Evolutionary conservation across 192 early-diverging fungal species (phyloP).

Genomic region (Cladochytrium replicatum): DNA sequence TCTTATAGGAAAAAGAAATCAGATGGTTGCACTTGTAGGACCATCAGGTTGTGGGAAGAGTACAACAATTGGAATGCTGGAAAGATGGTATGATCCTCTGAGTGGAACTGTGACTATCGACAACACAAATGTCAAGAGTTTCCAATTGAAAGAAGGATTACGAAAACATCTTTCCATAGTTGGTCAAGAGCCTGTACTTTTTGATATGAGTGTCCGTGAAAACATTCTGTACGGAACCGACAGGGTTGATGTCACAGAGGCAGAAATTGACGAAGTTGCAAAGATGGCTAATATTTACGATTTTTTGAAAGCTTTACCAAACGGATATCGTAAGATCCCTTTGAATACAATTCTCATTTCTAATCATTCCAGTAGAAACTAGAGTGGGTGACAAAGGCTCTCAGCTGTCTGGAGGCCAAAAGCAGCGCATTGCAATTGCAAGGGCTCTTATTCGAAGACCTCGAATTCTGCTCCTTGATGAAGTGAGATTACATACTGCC

Average conservation of each 20-base stretch:
- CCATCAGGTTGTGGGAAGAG: constrained; percentile 60
- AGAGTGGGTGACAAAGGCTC: constrained; percentile 29
- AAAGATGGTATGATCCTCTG: neutral
- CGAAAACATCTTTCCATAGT: constrained; percentile 57
- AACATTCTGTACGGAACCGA: constrained; percentile 45
- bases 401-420: constrained; percentile 9
- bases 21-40: too few species aligned
- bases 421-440: constrained; percentile 26
- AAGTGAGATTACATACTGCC: too few species aligned
- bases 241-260: constrained; percentile 38
- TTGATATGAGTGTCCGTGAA: constrained; percentile 57
- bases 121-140: neutral
- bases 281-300: constrained; percentile 61
- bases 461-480: too few species aligned
- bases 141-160: constrained; percentile 20
- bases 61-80: constrained; percentile 45
- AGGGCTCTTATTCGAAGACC: constrained; percentile 51
- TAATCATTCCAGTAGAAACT: constrained; percentile 13
- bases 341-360: neutral
- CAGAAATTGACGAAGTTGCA: constrained; percentile 58
- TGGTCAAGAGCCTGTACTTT: constrained; percentile 63
- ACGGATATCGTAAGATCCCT: constrained; percentile 43
- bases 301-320: constrained; percentile 46
- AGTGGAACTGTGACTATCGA: neutral
- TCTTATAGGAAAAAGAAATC: too few species aligned